phyloP scores from a whole-genome alignment of 164 flowering plant genomes.

The Stephania yunnanensis region DNA sequence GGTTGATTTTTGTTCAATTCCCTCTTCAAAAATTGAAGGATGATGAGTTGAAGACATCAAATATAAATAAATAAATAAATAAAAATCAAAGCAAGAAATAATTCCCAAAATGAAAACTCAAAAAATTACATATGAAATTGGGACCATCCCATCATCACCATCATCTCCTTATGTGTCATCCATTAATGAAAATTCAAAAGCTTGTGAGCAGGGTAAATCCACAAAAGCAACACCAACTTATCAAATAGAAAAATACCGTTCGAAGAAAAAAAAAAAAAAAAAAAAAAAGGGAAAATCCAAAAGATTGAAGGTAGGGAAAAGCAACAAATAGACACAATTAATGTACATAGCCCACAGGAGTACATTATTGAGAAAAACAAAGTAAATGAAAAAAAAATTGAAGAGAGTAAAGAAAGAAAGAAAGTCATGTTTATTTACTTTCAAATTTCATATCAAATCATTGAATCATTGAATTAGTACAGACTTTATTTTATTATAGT shows the following conservation, averaged over 20 bases:
- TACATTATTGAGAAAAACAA: too few relatives aligned
- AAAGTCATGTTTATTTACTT: neutral
- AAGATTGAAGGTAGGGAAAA: neutral
- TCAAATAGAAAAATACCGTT: neutral
- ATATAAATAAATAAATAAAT: too few relatives aligned
- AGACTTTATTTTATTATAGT: too few relatives aligned
- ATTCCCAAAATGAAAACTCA: neutral
- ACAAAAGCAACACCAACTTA: neutral
- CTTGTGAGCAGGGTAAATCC: constrained; percentile 23
- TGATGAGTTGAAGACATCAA: neutral
- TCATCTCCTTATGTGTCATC: neutral
- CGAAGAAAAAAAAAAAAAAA: neutral
- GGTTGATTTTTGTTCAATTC: neutral
- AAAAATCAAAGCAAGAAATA: neutral
- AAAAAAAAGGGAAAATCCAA: neutral
- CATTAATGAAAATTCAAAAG: constrained; percentile 14
- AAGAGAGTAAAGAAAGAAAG: neutral
- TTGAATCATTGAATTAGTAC: too few relatives aligned
- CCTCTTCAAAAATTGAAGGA: neutral
- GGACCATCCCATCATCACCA: neutral
- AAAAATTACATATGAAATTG: neutral
- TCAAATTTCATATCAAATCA: too few relatives aligned
- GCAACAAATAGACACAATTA: neutral
- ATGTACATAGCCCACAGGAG: neutral
- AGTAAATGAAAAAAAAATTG: neutral